Base-by-base conservation (phyloP, 331 rosid species). In the Prunus yedoensis region DNA sequence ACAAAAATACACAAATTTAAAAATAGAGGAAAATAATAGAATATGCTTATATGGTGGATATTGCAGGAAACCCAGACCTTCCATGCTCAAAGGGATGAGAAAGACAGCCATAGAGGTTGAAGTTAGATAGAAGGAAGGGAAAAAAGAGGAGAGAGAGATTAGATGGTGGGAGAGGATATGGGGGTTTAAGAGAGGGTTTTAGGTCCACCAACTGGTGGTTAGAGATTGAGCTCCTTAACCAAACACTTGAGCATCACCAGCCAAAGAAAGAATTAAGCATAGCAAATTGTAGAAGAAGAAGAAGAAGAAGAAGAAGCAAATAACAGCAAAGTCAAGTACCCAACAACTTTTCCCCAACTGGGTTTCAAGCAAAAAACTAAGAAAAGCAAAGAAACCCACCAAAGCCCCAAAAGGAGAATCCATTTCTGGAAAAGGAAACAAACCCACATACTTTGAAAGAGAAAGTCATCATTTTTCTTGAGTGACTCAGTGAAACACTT, bases 121-220 rank as follows among this genome's bases (percentile, higher is more conserved):
- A 59, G 68, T 59, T 73, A 25, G 77, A 71, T 15, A 71, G 28
- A 35, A 50, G 80, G 49, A 67, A 61, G 45, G 52, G 27, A 46
- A 13, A 49, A 45, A 66, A 45, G 49, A 71, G 68, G 68, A 82
- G 79, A 74, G 70, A 70, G 63, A 63, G 61, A 75, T 51, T 73
- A 66, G 53, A 46, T 64, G 63, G 83, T 58, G 50, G 85, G 64
- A 70, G 50, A 84, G 71, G 74, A 28, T 47, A 51, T 35, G 85
- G 66, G 38, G 87, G 87, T 78, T 86, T 84, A 77, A 73, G 89
- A 50, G 81, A 71, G 86, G 88, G 81, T 86, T 82, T 78, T 70
- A 80, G 87, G 82, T 87, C 79, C 74, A 90, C 93, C 91, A 82
- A 90, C 93, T 87, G 90, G 91, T 90, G 18, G 96, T 85, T 90